Base-by-base conservation (phyloP, 345 rosid species). In the Camelina neglecta region DNA sequence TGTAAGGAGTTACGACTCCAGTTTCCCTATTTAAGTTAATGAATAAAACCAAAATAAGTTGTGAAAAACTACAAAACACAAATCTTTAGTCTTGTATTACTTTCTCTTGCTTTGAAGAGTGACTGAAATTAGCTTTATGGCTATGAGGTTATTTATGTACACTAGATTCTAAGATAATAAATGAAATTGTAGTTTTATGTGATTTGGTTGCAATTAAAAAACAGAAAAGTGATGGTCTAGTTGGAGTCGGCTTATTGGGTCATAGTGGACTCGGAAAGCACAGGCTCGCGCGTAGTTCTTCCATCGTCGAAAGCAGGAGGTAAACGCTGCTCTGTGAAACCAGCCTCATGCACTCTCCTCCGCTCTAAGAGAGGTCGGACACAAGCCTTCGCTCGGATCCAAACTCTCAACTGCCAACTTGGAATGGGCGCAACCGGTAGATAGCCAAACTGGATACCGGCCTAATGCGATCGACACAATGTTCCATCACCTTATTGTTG, bases 321-420 rank as follows among this genome's bases (percentile, higher is more conserved):
- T 82, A 1, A 2, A 71, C 84, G 78, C 77, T 80, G 84, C 84
- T 82, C 83, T 77, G 79, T 84, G 80, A 84, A 70, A 20, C 87
- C 85, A 84, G 81, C 84, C 83, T 81, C 44, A 74, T 76, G 83
- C 83, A 3, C 12, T 55, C 3, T 29, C 81, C 82, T 71, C 85
- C 82, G 0, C 82, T 79, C 42, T 63, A 77, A 4, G 58, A 54
- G 2, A 21, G 33, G 11, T 0, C n/a, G 8, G 2, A 16, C 4
- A 21, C 82, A 76, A 6, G 36, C 83, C 21, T 82, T 65, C 71
- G 85, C 61, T 1, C 6, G 8, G 26, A 4, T 6, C 41, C 41
- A 9, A 53, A 54, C 50, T 10, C 47, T 11, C 4, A 26, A 26
- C 85, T 81, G 82, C 29, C 11, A 13, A 60, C 85, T 81, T 80